Evolutionary conservation across 306 rosid genomes (phyloP), one percentile per base, ranked within the genome.

Genomic region (Lathyrus aphaca): DNA sequence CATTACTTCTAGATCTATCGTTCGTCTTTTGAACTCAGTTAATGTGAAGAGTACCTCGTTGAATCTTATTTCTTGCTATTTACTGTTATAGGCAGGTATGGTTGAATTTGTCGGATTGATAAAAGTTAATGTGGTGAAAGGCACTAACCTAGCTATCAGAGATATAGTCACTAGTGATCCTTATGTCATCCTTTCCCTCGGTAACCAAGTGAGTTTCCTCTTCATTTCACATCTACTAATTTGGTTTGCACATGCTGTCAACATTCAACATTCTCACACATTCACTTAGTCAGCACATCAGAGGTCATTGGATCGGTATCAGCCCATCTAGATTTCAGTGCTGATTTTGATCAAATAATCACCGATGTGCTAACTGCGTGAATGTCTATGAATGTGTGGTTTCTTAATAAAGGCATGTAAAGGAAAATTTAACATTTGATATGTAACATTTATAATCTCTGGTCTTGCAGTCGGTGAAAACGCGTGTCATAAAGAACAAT

Each of bases 131-230:
- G 96, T 95, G 55, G 92, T 95, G 9, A 89, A 79, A 82, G 97
- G 99, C 63, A 95, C 88, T 44, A 87, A 95, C 78, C 83, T 95
- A 45, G 99, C 89, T 10, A 12, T 95, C 32, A 85, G 99, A 49
- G 99, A 95, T 73, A 75, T 95, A 40, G 32, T 89, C 84, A 83
- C 86, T 11, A 95, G 99, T 42, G 99, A 95, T 68, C 99, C 99
- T 40, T 95, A 95, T 72, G 99, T 95, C 79, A 91, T 86, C 64
- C 83, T 95, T 58, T 77, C 95, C 49, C 74, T 95, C 51, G 97
- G 99, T 66, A 84, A 89, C 18, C 99, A 95, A 81, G 97, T 95
- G 74, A 87, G 95, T 59, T 74, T 81, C 86, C n/a, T 42, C 59
- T 64, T 81, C 69, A n/a, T 27, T 67, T 42, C 44, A 66, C 1